Evolutionary conservation across 2,329 filamentous ascomycete species (phyloP), one percentile per base, ranked within the genome.

Genomic region (Trichoderma atroviride): DNA sequence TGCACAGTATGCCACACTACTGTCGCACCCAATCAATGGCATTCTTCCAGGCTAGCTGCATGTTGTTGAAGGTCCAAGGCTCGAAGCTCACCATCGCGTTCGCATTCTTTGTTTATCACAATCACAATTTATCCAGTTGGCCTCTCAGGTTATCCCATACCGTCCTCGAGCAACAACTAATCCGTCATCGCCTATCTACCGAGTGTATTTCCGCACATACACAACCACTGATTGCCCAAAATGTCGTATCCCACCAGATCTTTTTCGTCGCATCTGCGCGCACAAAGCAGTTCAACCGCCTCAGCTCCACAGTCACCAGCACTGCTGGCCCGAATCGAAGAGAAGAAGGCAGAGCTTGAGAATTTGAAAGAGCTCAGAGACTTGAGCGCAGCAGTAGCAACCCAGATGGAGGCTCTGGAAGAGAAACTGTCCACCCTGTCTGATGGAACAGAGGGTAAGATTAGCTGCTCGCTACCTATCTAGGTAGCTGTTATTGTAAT

Each of bases 281-380:
- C 89, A 74, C 83, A 87, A 43, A 88, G 88, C 74, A 79, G 81
- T 57, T 81, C 83, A 2, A 80, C 82, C 29, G 80, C 83, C 5
- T 79, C 81, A 33, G 82, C 84, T 63, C 86, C 88, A 59, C 90
- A 92, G 78, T 92, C 92, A 1, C 88, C 91, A 0, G 87, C 88
- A 31, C 83, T 96, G 19, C 82, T 92, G 64, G 88, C 91, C 56
- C 90, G 92, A 72, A 93, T 96, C 77, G 89, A 92, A 72, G 92
- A 96, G 82, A 96, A 96, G 84, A 93, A 92, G 79, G 88, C 89
- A 66, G 93, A 96, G 79, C 85, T 96, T 6, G 91, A 94, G 74
- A 92, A 89, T 75, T 83, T 96, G 69, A 91, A 88, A 76, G 90
- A 96, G 78, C 82, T 96, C 63, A 88, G 92, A 73, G 91, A 94